Evolutionary conservation across 768 basidiomycete genomes (phyloP).

Genomic region (Russula emetica): DNA sequence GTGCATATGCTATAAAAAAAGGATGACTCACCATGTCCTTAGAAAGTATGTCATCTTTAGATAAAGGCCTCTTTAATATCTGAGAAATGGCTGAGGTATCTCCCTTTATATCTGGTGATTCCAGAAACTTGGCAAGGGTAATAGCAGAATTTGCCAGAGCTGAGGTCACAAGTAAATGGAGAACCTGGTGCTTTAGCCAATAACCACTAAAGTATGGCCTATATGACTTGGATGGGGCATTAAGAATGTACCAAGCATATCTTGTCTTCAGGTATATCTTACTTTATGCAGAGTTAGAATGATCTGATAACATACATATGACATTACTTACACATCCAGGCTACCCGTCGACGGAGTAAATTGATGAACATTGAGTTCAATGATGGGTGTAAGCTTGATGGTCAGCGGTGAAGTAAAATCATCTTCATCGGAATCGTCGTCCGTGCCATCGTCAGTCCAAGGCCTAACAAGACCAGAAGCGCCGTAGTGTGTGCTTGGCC

Average conservation of each 20-base stretch:
- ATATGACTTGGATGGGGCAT: constrained; percentile 46
- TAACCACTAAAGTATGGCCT: constrained; percentile 43
- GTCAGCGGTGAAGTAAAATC: constrained; percentile 27
- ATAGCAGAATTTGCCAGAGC: constrained; percentile 12
- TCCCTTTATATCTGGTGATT: background rate
- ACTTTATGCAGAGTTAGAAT: constrained; percentile 34
- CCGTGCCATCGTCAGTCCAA: constrained; percentile 34
- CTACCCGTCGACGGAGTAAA: constrained; percentile 30
- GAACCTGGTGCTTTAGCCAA: constrained; percentile 47
- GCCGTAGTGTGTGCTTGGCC: constrained; percentile 31
- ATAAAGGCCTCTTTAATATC: background rate
- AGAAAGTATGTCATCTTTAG: constrained; percentile 1
- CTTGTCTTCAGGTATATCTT: constrained; percentile 61
- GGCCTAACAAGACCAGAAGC: constrained; percentile 40
- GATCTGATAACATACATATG: too few relatives aligned
- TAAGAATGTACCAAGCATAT: constrained; percentile 68
- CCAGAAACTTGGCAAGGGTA: background rate
- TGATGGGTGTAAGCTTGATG: constrained; percentile 42
- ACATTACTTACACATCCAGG: constrained; percentile 44
- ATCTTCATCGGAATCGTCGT: background rate
- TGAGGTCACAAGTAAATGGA: constrained; percentile 45
- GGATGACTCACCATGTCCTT: background rate
- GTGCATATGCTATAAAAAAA: background rate
- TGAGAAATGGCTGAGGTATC: background rate
- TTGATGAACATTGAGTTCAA: constrained; percentile 48